Evolutionary conservation across 1,139 yeast species (phyloP), one percentile per base, ranked within the genome.

Genomic region (Yamadazyma epiphylla): DNA sequence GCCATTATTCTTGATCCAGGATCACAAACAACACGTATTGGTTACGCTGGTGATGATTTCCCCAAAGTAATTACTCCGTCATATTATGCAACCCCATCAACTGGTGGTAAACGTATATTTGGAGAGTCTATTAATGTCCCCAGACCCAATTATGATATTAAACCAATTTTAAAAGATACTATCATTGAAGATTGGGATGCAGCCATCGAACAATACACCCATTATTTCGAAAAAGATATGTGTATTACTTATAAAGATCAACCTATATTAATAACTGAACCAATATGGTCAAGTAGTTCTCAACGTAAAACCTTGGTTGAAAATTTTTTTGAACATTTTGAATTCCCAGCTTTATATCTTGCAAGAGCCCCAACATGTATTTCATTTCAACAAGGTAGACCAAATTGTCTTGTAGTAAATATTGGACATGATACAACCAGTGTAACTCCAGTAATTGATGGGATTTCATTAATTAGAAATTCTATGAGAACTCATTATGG

Each of bases 1-100:
- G 96, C 98, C 22, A 69, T 91, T 5, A 95, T 91, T 16, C 68
- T 91, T 21, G 98, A 91, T 53, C 89, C 95, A 0, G 97, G 98
- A 15, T 80, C 96, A 8, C 77, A 70, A 42, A 65, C 77, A 38
- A 87, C 96, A 4, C 76, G 94, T 35, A 77, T 84, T 15, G 98
- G 98, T 2, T 89, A 77, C 55, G 94, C 97, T 4, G 98, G 98
- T 7, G 94, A 88, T 41, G 98, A 91, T 55, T 74, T 79, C 37
- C 98, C 98, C 5, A 78, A 83, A 42, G 64, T 81, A 2, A 77
- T 83, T 22, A 58, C 83, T 5, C 86, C 96, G 2, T 82, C 95
- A 0, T 66, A 54, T 39, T 81, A 60, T 39, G 63, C 64, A 8
- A 32, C 40, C 13, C 29, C 36, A 4, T 25, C 37, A 6, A 45